These are phyloP conservation scores for Podaxis rugospora DNA, from an alignment of 768 basidiomycete genomes.

Conservation along the genomic window DNA sequence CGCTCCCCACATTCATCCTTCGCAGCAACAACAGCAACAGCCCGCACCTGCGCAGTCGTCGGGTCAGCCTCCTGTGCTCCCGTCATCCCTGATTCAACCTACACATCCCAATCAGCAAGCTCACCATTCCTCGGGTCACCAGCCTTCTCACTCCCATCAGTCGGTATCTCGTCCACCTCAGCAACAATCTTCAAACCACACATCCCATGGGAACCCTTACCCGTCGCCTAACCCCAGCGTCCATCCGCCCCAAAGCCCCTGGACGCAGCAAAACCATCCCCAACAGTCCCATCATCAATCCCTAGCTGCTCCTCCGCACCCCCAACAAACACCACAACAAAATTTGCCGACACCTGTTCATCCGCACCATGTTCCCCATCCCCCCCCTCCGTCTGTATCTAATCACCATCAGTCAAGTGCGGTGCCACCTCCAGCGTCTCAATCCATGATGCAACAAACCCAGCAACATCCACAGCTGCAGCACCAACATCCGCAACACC, in stretches of 20 bases:
- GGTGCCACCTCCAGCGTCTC: conserved; percentile 34
- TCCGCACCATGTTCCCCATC: conserved; percentile 24
- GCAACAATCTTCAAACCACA: conserved; percentile 8
- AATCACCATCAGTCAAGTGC: conserved; percentile 38
- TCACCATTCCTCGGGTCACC: conserved; percentile 3
- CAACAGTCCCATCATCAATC: conserved; percentile 33
- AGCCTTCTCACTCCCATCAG: conserved; percentile 2
- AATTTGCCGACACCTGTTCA: conserved; percentile 32
- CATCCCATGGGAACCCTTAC: conserved; percentile 9
- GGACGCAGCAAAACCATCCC: conserved; percentile 23
- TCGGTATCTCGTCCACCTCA: conserved; percentile 1
- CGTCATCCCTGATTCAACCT: conserved; percentile 7
- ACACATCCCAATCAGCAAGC: background rate
- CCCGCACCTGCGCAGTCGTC: background rate
- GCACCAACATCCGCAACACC: conserved; percentile 23
- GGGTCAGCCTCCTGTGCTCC: conserved; percentile 1
- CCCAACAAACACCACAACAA: conserved; percentile 32
- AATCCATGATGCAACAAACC: conserved; percentile 37
- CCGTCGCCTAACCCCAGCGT: conserved; percentile 7
- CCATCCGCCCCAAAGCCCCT: conserved; percentile 11
- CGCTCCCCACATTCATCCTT: conserved; percentile 31
- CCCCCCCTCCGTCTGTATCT: conserved; percentile 20
- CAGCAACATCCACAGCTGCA: conserved; percentile 22
- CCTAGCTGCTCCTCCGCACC: conserved; percentile 5
- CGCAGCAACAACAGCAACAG: conserved; percentile 17